Evolutionary conservation across 176 grass and related monocot species (phyloP).

Genomic region (Zoysia japonica): DNA sequence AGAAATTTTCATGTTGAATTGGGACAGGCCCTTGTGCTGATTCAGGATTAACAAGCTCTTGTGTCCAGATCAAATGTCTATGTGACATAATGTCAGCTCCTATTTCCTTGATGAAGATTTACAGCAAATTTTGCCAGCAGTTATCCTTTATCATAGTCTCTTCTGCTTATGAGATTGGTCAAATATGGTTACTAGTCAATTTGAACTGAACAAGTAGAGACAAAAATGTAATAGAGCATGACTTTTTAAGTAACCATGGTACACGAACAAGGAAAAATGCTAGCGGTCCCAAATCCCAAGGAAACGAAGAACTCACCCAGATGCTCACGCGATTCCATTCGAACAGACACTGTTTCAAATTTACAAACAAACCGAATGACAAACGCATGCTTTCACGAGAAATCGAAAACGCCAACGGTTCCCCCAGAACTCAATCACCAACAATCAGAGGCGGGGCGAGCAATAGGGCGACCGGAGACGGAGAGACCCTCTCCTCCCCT

Average conservation of each 20-base stretch:
- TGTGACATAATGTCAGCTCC: conserved; percentile 37
- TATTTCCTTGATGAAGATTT: conserved; percentile 30
- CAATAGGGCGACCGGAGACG: not conserved
- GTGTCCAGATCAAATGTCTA: conserved; percentile 51
- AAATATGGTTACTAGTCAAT: conserved; percentile 36
- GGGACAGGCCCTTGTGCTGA: conserved; percentile 35
- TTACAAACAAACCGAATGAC: not conserved
- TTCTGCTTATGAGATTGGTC: conserved; percentile 39
- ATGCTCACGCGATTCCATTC: not conserved
- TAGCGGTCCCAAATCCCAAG: not conserved
- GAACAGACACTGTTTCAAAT: not conserved
- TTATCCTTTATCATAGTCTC: conserved; percentile 45
- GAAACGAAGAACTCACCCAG: not conserved
- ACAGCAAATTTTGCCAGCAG: conserved; percentile 21
- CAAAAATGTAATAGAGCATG: conserved; percentile 28
- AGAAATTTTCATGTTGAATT: conserved; percentile 41
- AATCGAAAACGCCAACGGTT: not conserved
- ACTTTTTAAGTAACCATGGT: not conserved
- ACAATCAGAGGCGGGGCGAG: not conserved
- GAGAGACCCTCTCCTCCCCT: not conserved
- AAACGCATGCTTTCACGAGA: not conserved
- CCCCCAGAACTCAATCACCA: not conserved
- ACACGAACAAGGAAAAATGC: not conserved
- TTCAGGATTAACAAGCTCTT: conserved; percentile 45
- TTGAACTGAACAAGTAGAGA: conserved; percentile 23